Evolutionary conservation across 2,329 filamentous ascomycete genomes (phyloP).

Genomic region (Botrytis paeoniae): DNA sequence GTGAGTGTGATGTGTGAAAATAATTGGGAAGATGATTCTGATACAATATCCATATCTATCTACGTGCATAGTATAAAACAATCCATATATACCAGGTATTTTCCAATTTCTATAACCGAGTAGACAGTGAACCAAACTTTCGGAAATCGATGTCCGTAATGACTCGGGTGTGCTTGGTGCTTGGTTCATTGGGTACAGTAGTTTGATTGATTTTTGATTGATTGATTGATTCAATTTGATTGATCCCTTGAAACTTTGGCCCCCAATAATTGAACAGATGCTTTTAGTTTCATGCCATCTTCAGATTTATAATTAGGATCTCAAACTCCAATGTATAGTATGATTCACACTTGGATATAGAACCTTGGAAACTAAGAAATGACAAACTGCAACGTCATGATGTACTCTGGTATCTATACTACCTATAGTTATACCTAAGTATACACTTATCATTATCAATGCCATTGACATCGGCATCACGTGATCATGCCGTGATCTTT

Average conservation of each 20-base stretch:
- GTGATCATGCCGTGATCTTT: not conserved
- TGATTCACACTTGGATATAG: rapidly evolving
- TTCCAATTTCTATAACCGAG: not conserved
- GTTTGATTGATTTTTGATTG: not conserved
- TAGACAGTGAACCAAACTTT: not conserved
- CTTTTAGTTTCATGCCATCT: not conserved
- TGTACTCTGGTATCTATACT: not conserved
- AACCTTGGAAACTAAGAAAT: not conserved
- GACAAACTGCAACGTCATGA: not conserved
- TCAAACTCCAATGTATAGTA: not conserved
- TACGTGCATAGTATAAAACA: too few relatives aligned
- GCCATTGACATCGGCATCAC: not conserved
- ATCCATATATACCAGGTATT: not conserved
- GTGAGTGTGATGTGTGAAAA: too few relatives aligned
- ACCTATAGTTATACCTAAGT: not conserved
- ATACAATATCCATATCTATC: not conserved
- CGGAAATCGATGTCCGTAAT: not conserved
- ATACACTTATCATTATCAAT: not conserved
- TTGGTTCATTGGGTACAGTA: not conserved
- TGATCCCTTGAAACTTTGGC: not conserved
- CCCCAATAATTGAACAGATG: not conserved
- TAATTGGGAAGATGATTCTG: not conserved
- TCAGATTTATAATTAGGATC: not conserved
- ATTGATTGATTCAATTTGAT: not conserved
- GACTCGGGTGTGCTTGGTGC: not conserved